Conservation (phyloP, 306 rosid genomes). For the Hippophae rhamnoides region DNA sequence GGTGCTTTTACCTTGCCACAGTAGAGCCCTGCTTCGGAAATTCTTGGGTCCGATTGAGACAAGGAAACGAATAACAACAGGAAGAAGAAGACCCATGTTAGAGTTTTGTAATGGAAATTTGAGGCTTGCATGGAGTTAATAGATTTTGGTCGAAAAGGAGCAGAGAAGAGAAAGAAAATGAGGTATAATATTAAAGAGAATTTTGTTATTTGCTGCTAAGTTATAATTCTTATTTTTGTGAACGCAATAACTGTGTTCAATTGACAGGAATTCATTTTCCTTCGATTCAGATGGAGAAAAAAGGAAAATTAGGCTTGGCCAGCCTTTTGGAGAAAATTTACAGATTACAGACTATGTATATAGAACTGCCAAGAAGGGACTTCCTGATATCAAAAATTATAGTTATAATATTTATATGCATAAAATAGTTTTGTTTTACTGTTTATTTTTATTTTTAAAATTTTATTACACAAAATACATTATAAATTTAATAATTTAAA, state of each 20-base stretch:
- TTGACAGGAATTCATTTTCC: neutral
- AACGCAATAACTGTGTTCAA: neutral
- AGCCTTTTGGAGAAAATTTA: no score
- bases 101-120: neutral
- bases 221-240: neutral
- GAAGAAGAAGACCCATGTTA: conserved; percentile 14
- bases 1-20: conserved; percentile 38
- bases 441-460: no score
- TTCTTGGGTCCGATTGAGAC: conserved; percentile 49
- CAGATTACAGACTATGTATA: no score
- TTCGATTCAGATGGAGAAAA: neutral
- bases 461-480: no score
- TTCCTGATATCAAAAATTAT: no score
- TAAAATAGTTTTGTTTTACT: no score
- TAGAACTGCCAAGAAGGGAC: no score
- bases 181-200: neutral
- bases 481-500: no score
- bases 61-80: conserved; percentile 15
- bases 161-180: neutral
- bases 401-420: no score
- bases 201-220: neutral
- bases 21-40: conserved; percentile 31
- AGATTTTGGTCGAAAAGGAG: neutral
- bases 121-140: conserved; percentile 2
- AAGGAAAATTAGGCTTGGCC: no score